A percentile compares a stretch with the other conserved stretches of the same genome.
phyloP scores from a whole-genome alignment of 2,329 filamentous ascomycete genomes.

The Zopfia rhizophila region DNA sequence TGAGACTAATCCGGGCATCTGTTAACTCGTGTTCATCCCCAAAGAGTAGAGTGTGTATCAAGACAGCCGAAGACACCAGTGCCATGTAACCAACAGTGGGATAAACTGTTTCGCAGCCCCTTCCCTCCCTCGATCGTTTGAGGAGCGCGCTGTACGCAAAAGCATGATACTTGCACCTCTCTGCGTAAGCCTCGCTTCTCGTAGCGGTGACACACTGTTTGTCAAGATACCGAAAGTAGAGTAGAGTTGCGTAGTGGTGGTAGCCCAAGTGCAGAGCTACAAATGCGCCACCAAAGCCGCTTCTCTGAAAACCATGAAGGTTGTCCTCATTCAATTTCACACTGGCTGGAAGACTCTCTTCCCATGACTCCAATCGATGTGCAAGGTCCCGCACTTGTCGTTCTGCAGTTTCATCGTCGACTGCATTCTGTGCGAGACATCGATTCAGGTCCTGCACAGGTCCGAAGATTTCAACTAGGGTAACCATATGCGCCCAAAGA shows the following conservation, averaged over 20 bases:
- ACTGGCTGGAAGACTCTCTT: constrained; percentile 6
- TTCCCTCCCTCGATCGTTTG: constrained; percentile 49
- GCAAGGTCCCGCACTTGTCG: constrained; percentile 8
- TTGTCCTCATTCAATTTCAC: constrained; percentile 38
- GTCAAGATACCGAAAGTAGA: constrained; percentile 60
- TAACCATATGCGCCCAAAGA: constrained; percentile 55
- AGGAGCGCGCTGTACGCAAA: constrained; percentile 54
- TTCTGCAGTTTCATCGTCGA: constrained; percentile 15
- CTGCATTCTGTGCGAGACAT: constrained; percentile 31
- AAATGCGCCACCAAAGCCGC: constrained; percentile 57
- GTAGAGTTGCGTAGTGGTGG: constrained; percentile 59
- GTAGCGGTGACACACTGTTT: constrained; percentile 31
- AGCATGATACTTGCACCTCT: constrained; percentile 40
- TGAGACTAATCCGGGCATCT: constrained; percentile 50
- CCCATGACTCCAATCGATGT: constrained; percentile 4
- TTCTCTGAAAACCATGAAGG: constrained; percentile 47
- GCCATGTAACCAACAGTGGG: constrained; percentile 60
- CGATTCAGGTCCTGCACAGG: constrained; percentile 55
- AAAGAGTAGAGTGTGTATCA: constrained; percentile 60
- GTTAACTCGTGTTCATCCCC: constrained; percentile 49
- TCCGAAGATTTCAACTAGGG: constrained; percentile 52
- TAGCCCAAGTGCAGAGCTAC: constrained; percentile 60
- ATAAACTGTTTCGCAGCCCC: constrained; percentile 56
- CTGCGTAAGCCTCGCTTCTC: constrained; percentile 33
- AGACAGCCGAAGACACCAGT: constrained; percentile 59